A percentile compares a stretch with the other conserved stretches of the same genome.
phyloP scores from a whole-genome alignment of 2,329 filamentous ascomycete genomes.

The Colletotrichum cuscutae region DNA sequence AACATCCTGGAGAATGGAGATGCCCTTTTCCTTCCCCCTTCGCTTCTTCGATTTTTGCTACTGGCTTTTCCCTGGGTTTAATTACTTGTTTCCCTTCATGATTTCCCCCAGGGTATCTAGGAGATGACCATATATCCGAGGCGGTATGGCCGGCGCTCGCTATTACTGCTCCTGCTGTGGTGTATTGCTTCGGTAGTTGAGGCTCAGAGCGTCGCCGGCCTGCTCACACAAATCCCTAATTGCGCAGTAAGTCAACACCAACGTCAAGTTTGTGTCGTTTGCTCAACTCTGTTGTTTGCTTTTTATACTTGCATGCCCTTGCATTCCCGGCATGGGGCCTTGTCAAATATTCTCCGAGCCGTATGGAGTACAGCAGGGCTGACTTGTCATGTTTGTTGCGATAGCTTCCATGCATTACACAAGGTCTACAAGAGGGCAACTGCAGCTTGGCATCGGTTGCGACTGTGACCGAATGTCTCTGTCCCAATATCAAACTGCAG shows the following conservation, averaged over 20 bases:
- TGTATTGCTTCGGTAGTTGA: neutral
- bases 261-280: neutral
- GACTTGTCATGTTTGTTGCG: neutral
- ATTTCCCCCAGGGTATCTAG: conserved; percentile 12
- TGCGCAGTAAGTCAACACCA: conserved; percentile 24
- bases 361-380: conserved; percentile 12
- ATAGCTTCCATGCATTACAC: conserved; percentile 29
- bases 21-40: neutral
- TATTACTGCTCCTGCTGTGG: conserved; percentile 11
- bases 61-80: neutral
- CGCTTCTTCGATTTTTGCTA: neutral
- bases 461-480: conserved; percentile 34
- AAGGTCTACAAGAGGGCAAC: conserved; percentile 15
- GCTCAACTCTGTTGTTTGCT: neutral
- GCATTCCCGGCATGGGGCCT: neutral
- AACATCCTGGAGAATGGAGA: neutral
- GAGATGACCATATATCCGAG: conserved; percentile 20
- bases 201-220: conserved; percentile 11
- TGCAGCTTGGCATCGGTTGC: conserved; percentile 32
- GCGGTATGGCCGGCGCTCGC: conserved; percentile 4
- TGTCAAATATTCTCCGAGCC: neutral
- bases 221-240: conserved; percentile 14
- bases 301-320: neutral
- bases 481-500: conserved; percentile 31
- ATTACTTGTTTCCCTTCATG: conserved; percentile 15